Evolutionary conservation across 1,284 basidiomycete genomes (phyloP), one percentile per base, ranked within the genome.

Genomic region (Rhodofomes roseus): DNA sequence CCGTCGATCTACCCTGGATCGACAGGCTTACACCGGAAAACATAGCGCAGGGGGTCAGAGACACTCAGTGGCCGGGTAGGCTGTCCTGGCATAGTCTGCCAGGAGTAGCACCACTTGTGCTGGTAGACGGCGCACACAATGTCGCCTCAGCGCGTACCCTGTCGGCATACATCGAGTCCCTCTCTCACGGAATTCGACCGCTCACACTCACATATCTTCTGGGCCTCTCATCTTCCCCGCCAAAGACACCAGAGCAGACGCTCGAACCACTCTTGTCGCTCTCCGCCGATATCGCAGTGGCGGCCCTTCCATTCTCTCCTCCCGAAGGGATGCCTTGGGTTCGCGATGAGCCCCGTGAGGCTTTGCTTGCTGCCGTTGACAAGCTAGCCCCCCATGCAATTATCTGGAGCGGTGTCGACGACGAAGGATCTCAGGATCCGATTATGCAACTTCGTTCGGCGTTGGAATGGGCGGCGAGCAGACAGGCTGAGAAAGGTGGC

Each of bases 61-160:
- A 68, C 2, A 83, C 86, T 0, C 72, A 71, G 18, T 99, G 96
- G 95, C 85, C 84, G 4, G 96, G 96, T 1, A 79, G 96, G 56
- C 82, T 98, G 18, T 90, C 90, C 0, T 98, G 84, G 73, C 79
- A 87, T 65, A 65, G 66, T 14, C 63, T 77, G 44, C 52, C 65
- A 11, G 48, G 70, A 9, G 59, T 66, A 57, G 56, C 55, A 67
- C 41, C 64, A 78, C 68, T 77, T 5, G 75, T 95, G 5, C 80
- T 99, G 7, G 88, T 90, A 1, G 97, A 99, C 70, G 97, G 97
- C 3, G 96, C 97, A 0, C 97, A 99, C 72, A 99, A 99, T 70
- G 77, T 86, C n/a, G 87, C 92, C 5, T 95, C 95, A 0, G 83
- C 94, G 0, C 64, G 72, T 56, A 4, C 58, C 61, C 27, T 43